Conservation (phyloP, 495 filamentous ascomycete species). For the Xylaria venustula region DNA sequence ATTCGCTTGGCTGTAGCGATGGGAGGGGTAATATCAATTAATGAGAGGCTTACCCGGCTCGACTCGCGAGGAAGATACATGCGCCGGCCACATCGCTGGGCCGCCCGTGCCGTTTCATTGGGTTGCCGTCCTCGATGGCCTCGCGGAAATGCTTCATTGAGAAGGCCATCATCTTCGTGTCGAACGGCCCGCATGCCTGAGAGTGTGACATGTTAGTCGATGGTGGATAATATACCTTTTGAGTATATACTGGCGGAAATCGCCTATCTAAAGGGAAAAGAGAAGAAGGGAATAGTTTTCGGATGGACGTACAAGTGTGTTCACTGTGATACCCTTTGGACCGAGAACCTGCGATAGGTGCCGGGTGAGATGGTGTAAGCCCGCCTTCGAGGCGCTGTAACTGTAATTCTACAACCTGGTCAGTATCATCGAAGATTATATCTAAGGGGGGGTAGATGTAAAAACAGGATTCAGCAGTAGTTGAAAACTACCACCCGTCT, state of each 20-base stretch:
- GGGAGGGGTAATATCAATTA: no score
- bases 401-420: slow-evolving; percentile 60
- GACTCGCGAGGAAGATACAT: slow-evolving; percentile 70
- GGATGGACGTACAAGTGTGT: slow-evolving; percentile 44
- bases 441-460: background rate
- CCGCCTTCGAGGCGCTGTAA: slow-evolving; percentile 72
- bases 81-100: slow-evolving; percentile 73
- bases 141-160: slow-evolving; percentile 63
- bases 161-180: slow-evolving; percentile 81
- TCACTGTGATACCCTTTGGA: slow-evolving; percentile 65
- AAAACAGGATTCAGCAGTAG: background rate
- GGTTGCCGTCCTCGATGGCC: slow-evolving; percentile 60
- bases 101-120: slow-evolving; percentile 68
- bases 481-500: no score
- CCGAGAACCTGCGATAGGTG: slow-evolving; percentile 70
- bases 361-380: slow-evolving; percentile 66
- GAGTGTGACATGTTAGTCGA: no score
- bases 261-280: background rate
- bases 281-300: background rate
- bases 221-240: no score
- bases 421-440: background rate
- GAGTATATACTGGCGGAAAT: no score
- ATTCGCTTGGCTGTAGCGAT: no score
- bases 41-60: slow-evolving; percentile 54
- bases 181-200: slow-evolving; percentile 76